A percentile compares a stretch with the other conserved stretches of the same genome.
phyloP scores from a whole-genome alignment of 1,284 basidiomycete species.

The Ganoderma resinaceum region DNA sequence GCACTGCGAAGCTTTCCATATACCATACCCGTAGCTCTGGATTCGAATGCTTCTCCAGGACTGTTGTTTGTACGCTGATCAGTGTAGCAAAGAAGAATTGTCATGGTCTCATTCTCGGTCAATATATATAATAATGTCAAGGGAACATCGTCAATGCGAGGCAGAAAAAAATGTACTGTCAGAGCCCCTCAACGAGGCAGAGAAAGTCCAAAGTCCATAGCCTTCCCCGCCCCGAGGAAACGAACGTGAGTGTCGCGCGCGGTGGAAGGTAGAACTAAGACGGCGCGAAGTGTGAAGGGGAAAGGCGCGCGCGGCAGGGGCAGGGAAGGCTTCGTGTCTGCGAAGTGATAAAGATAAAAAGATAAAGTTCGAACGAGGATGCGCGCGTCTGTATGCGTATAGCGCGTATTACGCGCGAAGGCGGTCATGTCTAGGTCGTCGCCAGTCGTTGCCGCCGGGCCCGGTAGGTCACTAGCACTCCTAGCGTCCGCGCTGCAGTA shows the following conservation, averaged over 20 bases:
- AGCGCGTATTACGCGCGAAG: neutral
- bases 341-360: neutral
- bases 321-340: neutral
- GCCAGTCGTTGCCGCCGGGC: conserved; percentile 18
- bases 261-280: neutral
- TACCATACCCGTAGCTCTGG: too few relatives aligned
- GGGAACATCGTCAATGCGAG: neutral
- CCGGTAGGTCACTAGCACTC: conserved; percentile 1
- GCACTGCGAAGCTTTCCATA: too few relatives aligned
- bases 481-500: conserved; percentile 18
- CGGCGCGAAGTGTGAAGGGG: neutral
- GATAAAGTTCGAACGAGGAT: neutral
- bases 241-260: conserved; percentile 1
- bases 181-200: neutral
- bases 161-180: neutral
- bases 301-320: neutral
- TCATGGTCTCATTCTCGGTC: neutral
- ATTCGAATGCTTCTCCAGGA: neutral
- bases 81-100: neutral
- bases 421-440: conserved; percentile 13
- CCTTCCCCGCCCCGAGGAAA: neutral
- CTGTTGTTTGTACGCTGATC: neutral
- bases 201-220: conserved; percentile 3
- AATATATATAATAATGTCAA: conserved; percentile 11
- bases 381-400: conserved; percentile 1